Percentiles rank a stretch among this genome's conserved stretches.
Evolutionary conservation across 2,329 filamentous ascomycete species (phyloP).

Genomic region (Meredithiella fracta): DNA sequence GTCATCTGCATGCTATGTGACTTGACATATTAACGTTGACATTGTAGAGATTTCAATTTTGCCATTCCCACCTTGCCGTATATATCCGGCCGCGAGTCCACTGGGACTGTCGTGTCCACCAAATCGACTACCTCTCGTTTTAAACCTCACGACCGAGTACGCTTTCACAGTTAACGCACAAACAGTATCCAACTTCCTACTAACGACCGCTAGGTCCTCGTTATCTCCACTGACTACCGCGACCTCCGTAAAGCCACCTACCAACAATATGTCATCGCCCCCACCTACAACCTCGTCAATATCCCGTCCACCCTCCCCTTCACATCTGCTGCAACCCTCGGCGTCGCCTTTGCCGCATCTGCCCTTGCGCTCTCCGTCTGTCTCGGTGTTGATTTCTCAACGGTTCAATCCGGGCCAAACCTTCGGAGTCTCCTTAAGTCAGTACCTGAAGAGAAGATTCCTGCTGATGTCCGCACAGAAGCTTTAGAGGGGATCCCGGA

Average conservation of each 20-base stretch:
- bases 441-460: slow-evolving; percentile 32
- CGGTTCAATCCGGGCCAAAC: slow-evolving; percentile 39
- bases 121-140: slow-evolving; percentile 24
- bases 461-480: slow-evolving; percentile 45
- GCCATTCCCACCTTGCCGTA: slow-evolving; percentile 51
- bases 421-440: slow-evolving; percentile 33
- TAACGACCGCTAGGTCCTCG: slow-evolving; percentile 29
- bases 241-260: slow-evolving; percentile 56
- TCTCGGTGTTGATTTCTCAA: slow-evolving; percentile 48
- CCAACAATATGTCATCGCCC: slow-evolving; percentile 51
- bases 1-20: neutral
- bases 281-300: slow-evolving; percentile 46
- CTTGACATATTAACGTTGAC: neutral
- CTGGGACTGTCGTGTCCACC: slow-evolving; percentile 41
- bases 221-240: slow-evolving; percentile 59
- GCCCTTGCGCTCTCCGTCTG: slow-evolving; percentile 51
- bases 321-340: slow-evolving; percentile 44
- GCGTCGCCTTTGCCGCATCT: slow-evolving; percentile 57
- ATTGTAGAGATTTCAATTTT: slow-evolving; percentile 48
- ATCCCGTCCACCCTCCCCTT: slow-evolving; percentile 37
- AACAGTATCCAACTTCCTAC: neutral
- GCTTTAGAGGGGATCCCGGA: slow-evolving; percentile 37
- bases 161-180: no score
- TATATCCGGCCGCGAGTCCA: slow-evolving; percentile 53
- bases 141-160: slow-evolving; percentile 37